Evolutionary conservation across 805 yeast species (phyloP).

Genomic region (Schizosaccharomyces lindneri): DNA sequence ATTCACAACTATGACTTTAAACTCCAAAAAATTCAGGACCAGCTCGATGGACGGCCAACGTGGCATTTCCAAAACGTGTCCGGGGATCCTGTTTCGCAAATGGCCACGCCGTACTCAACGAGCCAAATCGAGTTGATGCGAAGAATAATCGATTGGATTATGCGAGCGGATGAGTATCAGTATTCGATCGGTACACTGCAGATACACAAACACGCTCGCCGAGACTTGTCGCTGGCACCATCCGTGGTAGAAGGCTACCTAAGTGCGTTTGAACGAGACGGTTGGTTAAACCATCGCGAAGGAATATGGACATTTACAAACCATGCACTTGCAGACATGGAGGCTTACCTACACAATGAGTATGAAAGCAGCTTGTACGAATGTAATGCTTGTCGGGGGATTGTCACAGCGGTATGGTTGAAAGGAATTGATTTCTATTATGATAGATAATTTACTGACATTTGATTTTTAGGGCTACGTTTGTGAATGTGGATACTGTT

Average conservation of each 20-base stretch:
- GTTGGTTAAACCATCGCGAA: background rate
- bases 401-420: background rate
- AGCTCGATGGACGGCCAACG: background rate
- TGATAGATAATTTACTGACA: background rate
- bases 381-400: background rate
- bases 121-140: background rate
- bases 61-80: background rate
- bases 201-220: background rate
- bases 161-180: background rate
- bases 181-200: background rate
- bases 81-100: background rate
- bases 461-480: background rate
- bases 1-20: background rate
- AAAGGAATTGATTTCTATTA: background rate
- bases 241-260: background rate
- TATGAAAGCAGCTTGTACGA: background rate
- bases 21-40: background rate
- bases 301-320: background rate
- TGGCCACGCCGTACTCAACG: background rate
- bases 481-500: background rate
- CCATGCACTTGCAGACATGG: background rate
- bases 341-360: background rate
- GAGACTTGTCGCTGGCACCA: background rate
- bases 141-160: background rate
- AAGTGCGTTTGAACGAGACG: background rate